A percentile compares a stretch with the other conserved stretches of the same genome.
Evolutionary conservation across 768 basidiomycete genomes (phyloP).

Genomic region (Russula dissimulans): DNA sequence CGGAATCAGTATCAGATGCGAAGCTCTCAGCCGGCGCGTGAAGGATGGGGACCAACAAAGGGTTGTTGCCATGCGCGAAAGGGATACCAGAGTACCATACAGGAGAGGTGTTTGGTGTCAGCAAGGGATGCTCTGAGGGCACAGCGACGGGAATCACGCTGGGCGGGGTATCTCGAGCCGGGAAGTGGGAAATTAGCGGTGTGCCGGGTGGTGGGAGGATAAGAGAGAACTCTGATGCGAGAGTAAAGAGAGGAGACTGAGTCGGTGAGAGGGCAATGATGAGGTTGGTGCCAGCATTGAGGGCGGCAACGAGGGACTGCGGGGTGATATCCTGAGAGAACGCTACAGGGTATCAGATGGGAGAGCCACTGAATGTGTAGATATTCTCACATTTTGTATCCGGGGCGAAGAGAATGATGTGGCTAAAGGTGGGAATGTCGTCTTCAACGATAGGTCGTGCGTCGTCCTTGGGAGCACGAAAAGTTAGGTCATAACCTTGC

Average conservation of each 20-base stretch:
- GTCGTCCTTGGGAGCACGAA: constrained; percentile 73
- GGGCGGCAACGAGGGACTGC: constrained; percentile 65
- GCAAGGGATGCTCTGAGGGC: constrained; percentile 33
- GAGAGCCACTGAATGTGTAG: background rate
- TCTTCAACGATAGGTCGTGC: constrained; percentile 56
- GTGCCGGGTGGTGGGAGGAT: constrained; percentile 79
- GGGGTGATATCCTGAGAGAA: constrained; percentile 71
- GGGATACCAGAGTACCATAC: constrained; percentile 73
- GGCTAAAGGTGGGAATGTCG: constrained; percentile 68
- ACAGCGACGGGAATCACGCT: constrained; percentile 58
- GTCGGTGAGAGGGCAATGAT: constrained; percentile 73
- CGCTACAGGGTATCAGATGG: constrained; percentile 32
- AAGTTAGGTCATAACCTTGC: constrained; percentile 78
- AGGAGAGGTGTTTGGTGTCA: constrained; percentile 42
- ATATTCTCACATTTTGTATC: constrained; percentile 66
- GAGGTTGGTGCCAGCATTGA: constrained; percentile 68
- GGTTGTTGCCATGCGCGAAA: constrained; percentile 59
- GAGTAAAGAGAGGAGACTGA: constrained; percentile 61
- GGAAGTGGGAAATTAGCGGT: constrained; percentile 81
- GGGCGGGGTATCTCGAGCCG: constrained; percentile 53
- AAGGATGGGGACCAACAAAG: constrained; percentile 74
- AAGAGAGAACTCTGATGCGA: constrained; percentile 88
- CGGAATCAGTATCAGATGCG: constrained; percentile 54
- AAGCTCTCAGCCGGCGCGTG: constrained; percentile 69
- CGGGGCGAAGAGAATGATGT: constrained; percentile 81